Conservation (phyloP, 805 yeast species). For the Pichia deserticola region DNA sequence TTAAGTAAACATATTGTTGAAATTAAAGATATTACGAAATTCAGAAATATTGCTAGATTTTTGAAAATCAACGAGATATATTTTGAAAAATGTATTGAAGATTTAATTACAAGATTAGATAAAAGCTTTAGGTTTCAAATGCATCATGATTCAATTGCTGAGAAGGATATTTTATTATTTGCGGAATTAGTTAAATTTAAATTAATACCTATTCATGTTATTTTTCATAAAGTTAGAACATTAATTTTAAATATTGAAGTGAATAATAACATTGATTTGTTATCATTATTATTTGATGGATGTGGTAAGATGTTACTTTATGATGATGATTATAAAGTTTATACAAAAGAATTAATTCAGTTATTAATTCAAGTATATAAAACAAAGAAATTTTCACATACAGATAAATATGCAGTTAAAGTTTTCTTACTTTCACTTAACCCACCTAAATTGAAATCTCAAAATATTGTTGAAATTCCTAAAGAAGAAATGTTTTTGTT, state of each 20-base stretch:
- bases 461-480: conserved; percentile 24
- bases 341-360: conserved; percentile 58
- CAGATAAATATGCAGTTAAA: conserved; percentile 52
- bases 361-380: conserved; percentile 44
- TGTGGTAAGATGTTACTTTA: conserved; percentile 61
- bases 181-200: conserved; percentile 72
- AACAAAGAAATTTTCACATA: conserved; percentile 41
- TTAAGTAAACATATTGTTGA: conserved; percentile 49
- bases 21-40: conserved; percentile 37
- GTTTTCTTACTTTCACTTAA: conserved; percentile 46
- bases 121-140: conserved; percentile 54
- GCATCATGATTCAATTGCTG: conserved; percentile 43
- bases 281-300: conserved; percentile 64
- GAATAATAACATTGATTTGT: conserved; percentile 58
- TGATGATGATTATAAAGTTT: conserved; percentile 45
- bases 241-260: conserved; percentile 45
- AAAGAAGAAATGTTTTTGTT: conserved; percentile 44
- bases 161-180: conserved; percentile 54
- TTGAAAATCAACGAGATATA: conserved; percentile 48
- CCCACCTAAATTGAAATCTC: conserved; percentile 42
- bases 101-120: conserved; percentile 49
- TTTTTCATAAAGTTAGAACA: conserved; percentile 64
- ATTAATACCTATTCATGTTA: conserved; percentile 59
- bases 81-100: conserved; percentile 44
- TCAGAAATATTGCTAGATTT: conserved; percentile 55